Evolutionary conservation across 2,329 filamentous ascomycete species (phyloP).

Genomic region (Trichoderma sp.): DNA sequence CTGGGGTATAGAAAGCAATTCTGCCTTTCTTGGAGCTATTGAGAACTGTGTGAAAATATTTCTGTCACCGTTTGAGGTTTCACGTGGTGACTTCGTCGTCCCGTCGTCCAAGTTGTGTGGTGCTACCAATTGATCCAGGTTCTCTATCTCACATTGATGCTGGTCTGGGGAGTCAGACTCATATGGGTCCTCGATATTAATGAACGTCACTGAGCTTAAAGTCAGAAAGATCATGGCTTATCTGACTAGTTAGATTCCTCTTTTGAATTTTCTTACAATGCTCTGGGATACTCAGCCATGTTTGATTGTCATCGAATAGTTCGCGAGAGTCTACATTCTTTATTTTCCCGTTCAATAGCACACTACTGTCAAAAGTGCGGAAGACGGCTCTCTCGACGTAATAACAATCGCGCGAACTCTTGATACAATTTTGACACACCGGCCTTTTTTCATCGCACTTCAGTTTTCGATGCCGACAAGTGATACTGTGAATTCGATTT

Average conservation of each 20-base stretch:
- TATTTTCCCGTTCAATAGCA: background rate
- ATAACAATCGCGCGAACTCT: background rate
- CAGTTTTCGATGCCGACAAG: slow-evolving; percentile 4
- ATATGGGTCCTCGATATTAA: slow-evolving; percentile 12
- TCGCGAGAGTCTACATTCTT: background rate
- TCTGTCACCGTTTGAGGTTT: background rate
- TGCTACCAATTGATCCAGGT: background rate
- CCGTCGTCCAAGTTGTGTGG: background rate
- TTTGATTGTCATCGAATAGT: background rate
- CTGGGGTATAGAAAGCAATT: background rate
- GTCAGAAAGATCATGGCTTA: background rate
- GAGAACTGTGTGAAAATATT: background rate
- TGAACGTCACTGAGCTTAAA: background rate
- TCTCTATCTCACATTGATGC: background rate
- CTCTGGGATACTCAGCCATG: background rate
- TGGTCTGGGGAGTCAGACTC: background rate
- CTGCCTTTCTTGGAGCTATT: background rate
- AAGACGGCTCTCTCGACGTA: slow-evolving; percentile 6
- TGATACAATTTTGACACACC: background rate
- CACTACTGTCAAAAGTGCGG: background rate
- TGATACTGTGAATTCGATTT: background rate
- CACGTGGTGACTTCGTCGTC: background rate
- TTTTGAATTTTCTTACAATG: background rate
- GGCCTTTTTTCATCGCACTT: slow-evolving; percentile 8
- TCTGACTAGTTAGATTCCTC: background rate